Conservation (phyloP, 2,329 filamentous ascomycete species). For the Xenosphaeropsis pyriputrescens region DNA sequence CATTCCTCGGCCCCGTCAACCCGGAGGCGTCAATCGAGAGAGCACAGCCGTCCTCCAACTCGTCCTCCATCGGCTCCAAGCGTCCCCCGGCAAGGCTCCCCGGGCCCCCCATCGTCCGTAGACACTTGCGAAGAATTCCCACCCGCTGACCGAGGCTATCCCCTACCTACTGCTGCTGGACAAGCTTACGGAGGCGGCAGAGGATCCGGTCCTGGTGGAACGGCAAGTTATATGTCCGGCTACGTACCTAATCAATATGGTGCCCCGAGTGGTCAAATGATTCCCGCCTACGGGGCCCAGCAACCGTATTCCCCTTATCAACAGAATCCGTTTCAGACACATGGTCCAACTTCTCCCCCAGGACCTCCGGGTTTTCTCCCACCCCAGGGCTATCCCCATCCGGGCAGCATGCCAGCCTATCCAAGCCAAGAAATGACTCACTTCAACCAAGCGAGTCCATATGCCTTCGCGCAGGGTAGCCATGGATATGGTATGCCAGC, state of each 20-base stretch:
- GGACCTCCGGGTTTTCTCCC: constrained; percentile 6
- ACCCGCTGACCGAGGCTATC: constrained; percentile 25
- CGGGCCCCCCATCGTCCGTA: constrained; percentile 42
- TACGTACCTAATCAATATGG: constrained; percentile 15
- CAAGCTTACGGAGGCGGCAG: constrained; percentile 10
- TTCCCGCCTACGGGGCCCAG: constrained; percentile 12
- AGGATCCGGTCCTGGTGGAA: constrained; percentile 14
- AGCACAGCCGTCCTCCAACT: constrained; percentile 5
- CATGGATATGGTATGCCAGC: constrained; percentile 6
- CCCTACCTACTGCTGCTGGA: constrained; percentile 11
- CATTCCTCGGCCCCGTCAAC: no score
- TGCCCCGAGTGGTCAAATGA: constrained; percentile 13
- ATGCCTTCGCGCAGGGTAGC: not conserved
- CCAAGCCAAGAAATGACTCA: constrained; percentile 7
- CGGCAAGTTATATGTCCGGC: constrained; percentile 13
- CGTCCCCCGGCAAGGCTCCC: constrained; percentile 26
- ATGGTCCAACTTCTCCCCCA: constrained; percentile 27
- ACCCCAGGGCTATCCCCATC: constrained; percentile 3
- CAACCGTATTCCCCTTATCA: constrained; percentile 11
- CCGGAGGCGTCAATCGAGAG: no score
- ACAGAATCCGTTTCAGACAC: constrained; percentile 16
- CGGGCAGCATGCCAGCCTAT: constrained; percentile 3
- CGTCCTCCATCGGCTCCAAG: constrained; percentile 19
- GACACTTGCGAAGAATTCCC: constrained; percentile 51
- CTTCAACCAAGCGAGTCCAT: constrained; percentile 1